Evolutionary conservation across 2,329 filamentous ascomycete genomes (phyloP).

Genomic region (Alternaria postmessia): DNA sequence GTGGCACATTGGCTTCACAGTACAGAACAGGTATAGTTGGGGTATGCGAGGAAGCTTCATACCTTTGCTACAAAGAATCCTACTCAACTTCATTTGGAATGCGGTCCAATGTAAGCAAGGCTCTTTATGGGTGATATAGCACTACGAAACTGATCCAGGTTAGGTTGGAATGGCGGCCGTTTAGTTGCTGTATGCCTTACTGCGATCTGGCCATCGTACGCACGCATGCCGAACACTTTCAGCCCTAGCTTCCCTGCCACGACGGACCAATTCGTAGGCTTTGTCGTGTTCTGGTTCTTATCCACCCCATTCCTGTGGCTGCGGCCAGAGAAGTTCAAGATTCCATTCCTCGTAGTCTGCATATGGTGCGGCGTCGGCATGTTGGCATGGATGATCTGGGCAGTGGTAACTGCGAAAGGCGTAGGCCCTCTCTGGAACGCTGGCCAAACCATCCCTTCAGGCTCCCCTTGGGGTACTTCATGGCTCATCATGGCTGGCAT

Average conservation of each 20-base stretch:
- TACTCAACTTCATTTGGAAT: slow-evolving; percentile 62
- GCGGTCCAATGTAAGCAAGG: slow-evolving; percentile 55
- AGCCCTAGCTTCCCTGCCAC: slow-evolving; percentile 46
- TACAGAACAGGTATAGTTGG: slow-evolving; percentile 61
- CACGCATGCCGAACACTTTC: slow-evolving; percentile 46
- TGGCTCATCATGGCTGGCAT: slow-evolving; percentile 59
- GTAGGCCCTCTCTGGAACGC: slow-evolving; percentile 55
- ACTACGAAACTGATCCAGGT: not conserved
- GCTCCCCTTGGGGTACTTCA: slow-evolving; percentile 50
- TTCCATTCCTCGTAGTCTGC: slow-evolving; percentile 57
- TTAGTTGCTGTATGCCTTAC: slow-evolving; percentile 47
- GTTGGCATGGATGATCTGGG: slow-evolving; percentile 59
- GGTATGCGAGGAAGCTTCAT: slow-evolving; percentile 60
- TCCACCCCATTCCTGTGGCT: slow-evolving; percentile 58
- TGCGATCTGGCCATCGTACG: slow-evolving; percentile 49
- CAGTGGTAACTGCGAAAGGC: slow-evolving; percentile 54
- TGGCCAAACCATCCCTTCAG: slow-evolving; percentile 48
- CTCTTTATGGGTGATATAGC: not conserved
- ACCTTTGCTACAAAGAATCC: slow-evolving; percentile 56
- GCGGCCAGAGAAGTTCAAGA: slow-evolving; percentile 60
- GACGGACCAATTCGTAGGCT: slow-evolving; percentile 48
- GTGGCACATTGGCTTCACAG: slow-evolving; percentile 61
- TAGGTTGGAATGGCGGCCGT: slow-evolving; percentile 49
- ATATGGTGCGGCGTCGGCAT: slow-evolving; percentile 57
- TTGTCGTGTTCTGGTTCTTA: slow-evolving; percentile 47